Conservation (phyloP, 2,329 filamentous ascomycete genomes). For the Aureobasidium pullulans region DNA sequence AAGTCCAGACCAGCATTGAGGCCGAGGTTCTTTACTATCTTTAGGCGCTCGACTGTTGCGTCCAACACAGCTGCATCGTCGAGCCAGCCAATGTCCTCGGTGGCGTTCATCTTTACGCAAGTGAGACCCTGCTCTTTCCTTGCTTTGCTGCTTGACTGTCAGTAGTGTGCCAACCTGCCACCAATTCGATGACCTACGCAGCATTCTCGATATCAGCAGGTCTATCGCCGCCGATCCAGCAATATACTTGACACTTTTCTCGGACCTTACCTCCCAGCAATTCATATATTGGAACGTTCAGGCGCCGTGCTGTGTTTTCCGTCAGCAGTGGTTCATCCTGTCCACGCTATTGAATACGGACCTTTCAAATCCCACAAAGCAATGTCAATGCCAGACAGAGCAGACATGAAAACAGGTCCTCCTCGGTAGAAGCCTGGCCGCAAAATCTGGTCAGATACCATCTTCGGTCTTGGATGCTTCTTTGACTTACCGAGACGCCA, state of each 20-base stretch:
- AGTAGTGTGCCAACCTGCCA: background rate
- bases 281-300: slow-evolving; percentile 63
- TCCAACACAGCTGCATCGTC: slow-evolving; percentile 61
- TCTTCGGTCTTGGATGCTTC: background rate
- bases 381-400: slow-evolving; percentile 69
- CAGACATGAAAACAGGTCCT: slow-evolving; percentile 74
- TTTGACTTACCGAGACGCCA: slow-evolving; percentile 47
- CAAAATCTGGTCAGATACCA: background rate
- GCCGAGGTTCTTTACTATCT: slow-evolving; percentile 60
- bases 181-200: slow-evolving; percentile 25
- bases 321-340: background rate
- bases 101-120: slow-evolving; percentile 72
- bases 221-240: slow-evolving; percentile 70
- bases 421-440: slow-evolving; percentile 62
- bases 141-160: slow-evolving; percentile 30
- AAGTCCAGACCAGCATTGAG: slow-evolving; percentile 71
- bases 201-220: slow-evolving; percentile 55
- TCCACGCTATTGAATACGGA: background rate
- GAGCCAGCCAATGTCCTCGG: slow-evolving; percentile 67
- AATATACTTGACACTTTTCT: slow-evolving; percentile 63
- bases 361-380: slow-evolving; percentile 70
- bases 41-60: slow-evolving; percentile 58
- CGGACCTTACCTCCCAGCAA: slow-evolving; percentile 68
- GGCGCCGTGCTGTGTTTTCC: slow-evolving; percentile 39
- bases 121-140: slow-evolving; percentile 57